Conservation (phyloP, 768 basidiomycete genomes). For the Kwoniella mangroviensis region DNA sequence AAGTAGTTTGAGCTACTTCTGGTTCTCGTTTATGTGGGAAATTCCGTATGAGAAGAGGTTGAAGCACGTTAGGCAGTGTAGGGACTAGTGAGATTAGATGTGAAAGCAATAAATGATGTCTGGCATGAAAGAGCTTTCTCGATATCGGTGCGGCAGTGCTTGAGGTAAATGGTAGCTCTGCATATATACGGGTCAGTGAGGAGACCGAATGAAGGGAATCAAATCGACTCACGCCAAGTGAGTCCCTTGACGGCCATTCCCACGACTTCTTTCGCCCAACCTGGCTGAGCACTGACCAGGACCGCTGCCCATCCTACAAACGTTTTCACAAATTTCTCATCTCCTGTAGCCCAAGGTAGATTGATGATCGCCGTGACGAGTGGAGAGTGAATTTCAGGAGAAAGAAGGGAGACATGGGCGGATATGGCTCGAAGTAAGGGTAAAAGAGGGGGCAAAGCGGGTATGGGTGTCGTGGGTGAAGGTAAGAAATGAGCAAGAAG, state of each 20-base stretch:
- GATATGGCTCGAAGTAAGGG: slow-evolving; percentile 76
- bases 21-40: slow-evolving; percentile 94
- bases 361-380: slow-evolving; percentile 84
- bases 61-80: slow-evolving; percentile 82
- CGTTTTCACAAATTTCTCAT: slow-evolving; percentile 78
- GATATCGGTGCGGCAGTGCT: slow-evolving; percentile 64
- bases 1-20: slow-evolving; percentile 77
- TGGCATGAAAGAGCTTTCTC: slow-evolving; percentile 79
- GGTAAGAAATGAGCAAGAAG: slow-evolving; percentile 78
- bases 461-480: slow-evolving; percentile 58
- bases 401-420: slow-evolving; percentile 84
- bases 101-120: slow-evolving; percentile 81
- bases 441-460: slow-evolving; percentile 58
- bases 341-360: slow-evolving; percentile 87
- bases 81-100: slow-evolving; percentile 89
- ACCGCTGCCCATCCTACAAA: slow-evolving; percentile 90
- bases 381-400: slow-evolving; percentile 73
- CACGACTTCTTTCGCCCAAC: slow-evolving; percentile 85
- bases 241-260: slow-evolving; percentile 81
- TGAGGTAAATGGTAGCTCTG: slow-evolving; percentile 59
- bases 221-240: slow-evolving; percentile 71
- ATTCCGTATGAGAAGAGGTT: slow-evolving; percentile 77
- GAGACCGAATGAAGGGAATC: slow-evolving; percentile 51
- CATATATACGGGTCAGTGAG: slow-evolving; percentile 66
- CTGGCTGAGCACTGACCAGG: slow-evolving; percentile 86